Evolutionary conservation across 306 rosid genomes (phyloP), one percentile per base, ranked within the genome.

Genomic region (Argentina anserina): DNA sequence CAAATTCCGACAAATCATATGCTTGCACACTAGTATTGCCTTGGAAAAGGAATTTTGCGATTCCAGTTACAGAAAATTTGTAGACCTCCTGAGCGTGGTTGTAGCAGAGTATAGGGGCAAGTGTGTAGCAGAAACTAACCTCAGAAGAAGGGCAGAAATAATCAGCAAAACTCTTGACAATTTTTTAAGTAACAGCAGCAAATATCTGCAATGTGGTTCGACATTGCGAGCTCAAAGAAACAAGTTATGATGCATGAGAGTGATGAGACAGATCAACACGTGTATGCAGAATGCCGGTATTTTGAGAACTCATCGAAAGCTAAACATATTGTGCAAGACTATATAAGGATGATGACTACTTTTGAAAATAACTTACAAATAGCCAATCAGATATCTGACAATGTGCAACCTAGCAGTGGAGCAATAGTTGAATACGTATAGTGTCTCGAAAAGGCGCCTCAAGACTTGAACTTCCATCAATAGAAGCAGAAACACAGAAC

Each of bases 371-470:
- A 83, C 97, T 90, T 81, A 93, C 98, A 84, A 87, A 62, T 83
- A 45, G 75, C 98, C 96, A 21, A 92, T 73, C 18, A 90, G 84
- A 82, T 93, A 90, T 33, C 94, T 96, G 39, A 90, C 2, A 76
- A 87, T 61, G 78, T 93, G 97, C 98, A 90, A 87, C 63, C 88
- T 84, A 76, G 97, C 96, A 9, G 87, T 84, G 26, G 88, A 86
- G 73, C 97, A 85, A 56, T 90, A 90, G 43, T 85, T 81, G 83
- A 90, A 93, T n/a, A 89, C 89, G 25, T 83, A 82, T 42, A 87
- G 76, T 5, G 86, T 80, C 76, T 93, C 97, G 74, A 73, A 83
- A 46, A 90, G 85, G 47, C 92, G 94, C 75, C 98, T 80, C 34
- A 84, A 67, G 60, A 89, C 91, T 20, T 93, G 98, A 76, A 79